phyloP scores from a whole-genome alignment of 2,329 filamentous ascomycete species.

The Myriosclerotinia duriaeana region DNA sequence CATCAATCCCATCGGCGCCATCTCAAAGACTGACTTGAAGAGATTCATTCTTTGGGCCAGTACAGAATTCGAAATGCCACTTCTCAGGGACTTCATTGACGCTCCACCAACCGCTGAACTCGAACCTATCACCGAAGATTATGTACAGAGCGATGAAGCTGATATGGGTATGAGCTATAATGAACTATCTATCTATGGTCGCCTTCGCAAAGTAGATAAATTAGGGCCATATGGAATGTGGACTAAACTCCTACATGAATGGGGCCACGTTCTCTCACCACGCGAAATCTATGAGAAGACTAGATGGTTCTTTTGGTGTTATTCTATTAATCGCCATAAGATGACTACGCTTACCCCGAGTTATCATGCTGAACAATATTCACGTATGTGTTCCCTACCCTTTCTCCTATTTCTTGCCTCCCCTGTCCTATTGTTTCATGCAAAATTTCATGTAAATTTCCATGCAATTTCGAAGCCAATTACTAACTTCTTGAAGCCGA shows the following conservation, averaged over 20 bases:
- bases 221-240: constrained; percentile 43
- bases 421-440: not conserved
- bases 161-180: constrained; percentile 56
- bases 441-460: not conserved
- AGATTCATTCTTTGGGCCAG: constrained; percentile 67
- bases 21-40: constrained; percentile 67
- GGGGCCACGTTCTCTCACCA: constrained; percentile 20
- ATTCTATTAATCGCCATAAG: constrained; percentile 63
- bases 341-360: constrained; percentile 32
- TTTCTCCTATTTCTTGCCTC: not conserved
- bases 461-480: too few relatives aligned
- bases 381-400: constrained; percentile 5
- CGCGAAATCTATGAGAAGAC: constrained; percentile 20
- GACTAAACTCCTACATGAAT: constrained; percentile 21
- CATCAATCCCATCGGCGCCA: constrained; percentile 63
- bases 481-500: constrained; percentile 50
- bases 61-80: constrained; percentile 59
- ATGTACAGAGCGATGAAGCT: constrained; percentile 48
- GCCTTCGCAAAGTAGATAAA: constrained; percentile 49
- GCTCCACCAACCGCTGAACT: constrained; percentile 63
- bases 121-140: constrained; percentile 59
- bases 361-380: constrained; percentile 37
- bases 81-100: constrained; percentile 64
- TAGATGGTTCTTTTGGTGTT: constrained; percentile 40
- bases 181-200: constrained; percentile 48